phyloP scores from a whole-genome alignment of 306 rosid species.

The Psophocarpus tetragonolobus region DNA sequence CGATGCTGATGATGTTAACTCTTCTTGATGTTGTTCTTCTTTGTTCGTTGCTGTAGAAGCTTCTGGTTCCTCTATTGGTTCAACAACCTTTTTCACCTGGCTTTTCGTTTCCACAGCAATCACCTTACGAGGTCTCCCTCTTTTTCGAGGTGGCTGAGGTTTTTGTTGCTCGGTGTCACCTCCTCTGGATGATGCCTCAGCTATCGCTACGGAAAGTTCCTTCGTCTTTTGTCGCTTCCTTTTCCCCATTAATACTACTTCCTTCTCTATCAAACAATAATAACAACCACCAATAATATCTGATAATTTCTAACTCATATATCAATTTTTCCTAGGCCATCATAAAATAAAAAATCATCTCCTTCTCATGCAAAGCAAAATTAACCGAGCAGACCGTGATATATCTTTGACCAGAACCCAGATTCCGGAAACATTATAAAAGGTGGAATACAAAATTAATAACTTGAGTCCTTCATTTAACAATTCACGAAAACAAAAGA shows the following conservation, averaged over 20 bases:
- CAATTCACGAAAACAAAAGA: constrained; percentile 30
- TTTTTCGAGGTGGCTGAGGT: constrained; percentile 62
- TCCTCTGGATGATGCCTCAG: constrained; percentile 68
- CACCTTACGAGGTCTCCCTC: constrained; percentile 89
- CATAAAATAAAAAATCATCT: not conserved
- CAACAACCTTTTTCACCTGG: constrained; percentile 15
- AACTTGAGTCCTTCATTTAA: constrained; percentile 11
- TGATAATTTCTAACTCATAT: not conserved
- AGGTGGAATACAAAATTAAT: constrained; percentile 23
- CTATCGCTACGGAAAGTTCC: constrained; percentile 77
- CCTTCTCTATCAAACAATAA: constrained; percentile 1
- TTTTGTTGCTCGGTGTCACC: constrained; percentile 39
- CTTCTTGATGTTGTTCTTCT: constrained; percentile 32
- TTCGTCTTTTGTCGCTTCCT: constrained; percentile 70
- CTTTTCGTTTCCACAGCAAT: constrained; percentile 37
- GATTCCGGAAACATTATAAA: constrained; percentile 39
- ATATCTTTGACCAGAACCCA: constrained; percentile 55
- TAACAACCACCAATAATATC: not conserved
- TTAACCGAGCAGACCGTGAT: not conserved
- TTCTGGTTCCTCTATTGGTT: not conserved
- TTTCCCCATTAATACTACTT: constrained; percentile 61
- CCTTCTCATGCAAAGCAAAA: not conserved
- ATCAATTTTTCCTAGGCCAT: not conserved
- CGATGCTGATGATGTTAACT: not conserved
- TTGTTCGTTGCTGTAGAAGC: constrained; percentile 15